A percentile compares a stretch with the other conserved stretches of the same genome.
These are phyloP conservation scores for Hericium rajendrae DNA, from an alignment of 768 basidiomycete species.

Conservation along the genomic window DNA sequence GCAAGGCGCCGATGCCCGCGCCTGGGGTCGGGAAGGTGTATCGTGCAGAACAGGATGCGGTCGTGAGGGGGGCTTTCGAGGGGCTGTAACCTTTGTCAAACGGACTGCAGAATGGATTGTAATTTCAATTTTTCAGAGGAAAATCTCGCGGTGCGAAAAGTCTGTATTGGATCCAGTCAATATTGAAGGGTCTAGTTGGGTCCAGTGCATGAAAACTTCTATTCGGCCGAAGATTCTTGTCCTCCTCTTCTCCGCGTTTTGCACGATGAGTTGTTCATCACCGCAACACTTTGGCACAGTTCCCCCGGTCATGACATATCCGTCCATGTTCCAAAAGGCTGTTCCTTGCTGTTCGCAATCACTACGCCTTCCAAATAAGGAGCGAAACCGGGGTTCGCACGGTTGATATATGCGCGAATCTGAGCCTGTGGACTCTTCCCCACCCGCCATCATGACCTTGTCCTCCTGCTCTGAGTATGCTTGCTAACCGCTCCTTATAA, in stretches of 20 bases:
- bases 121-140: no score
- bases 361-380: background rate
- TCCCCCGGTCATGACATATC: background rate
- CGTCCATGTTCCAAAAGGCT: background rate
- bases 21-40: conserved; percentile 69
- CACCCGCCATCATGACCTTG: background rate
- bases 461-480: background rate
- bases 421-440: background rate
- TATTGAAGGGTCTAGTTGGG: no score
- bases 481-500: no score
- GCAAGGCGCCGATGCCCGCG: conserved; percentile 64
- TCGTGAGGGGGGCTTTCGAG: conserved; percentile 52
- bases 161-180: no score
- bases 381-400: background rate
- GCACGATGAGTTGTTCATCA: no score
- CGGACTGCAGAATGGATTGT: no score
- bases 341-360: background rate
- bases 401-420: background rate
- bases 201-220: no score
- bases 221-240: no score
- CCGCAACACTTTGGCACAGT: no score
- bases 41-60: conserved; percentile 47
- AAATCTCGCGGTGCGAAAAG: no score
- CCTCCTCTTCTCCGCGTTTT: no score
- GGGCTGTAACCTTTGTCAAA: conserved; percentile 18